Base-by-base conservation (phyloP, 768 basidiomycete species). In the Pluteus cervinus region DNA sequence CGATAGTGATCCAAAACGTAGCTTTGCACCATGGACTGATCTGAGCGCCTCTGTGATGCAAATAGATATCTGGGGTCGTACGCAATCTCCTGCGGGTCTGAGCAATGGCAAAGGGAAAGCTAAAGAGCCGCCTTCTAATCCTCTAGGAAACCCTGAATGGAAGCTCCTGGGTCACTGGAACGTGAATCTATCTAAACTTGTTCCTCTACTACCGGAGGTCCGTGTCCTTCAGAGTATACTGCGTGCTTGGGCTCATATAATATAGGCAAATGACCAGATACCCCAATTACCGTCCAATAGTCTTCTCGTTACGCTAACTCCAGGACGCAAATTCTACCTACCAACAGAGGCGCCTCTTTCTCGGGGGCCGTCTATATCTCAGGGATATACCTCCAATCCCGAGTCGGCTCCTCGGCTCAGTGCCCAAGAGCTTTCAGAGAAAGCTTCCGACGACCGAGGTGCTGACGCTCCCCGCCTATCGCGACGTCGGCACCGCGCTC, bases 371-470 rank as follows among this genome's bases (percentile, higher is more conserved):
- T 73, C 81, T n/a, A 80, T 79, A 8, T 61, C 73, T 29, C 51
- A 52, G 18, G 83, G 79, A 7, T 86, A 85, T 50, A 69, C 70
- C 20, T 86, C 86, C 2, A 85, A 87, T 49, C 82, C 83, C 23
- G 86, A 87, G 60, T 61, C 60, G 15, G 71, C n/a, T n/a, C n/a
- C n/a, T n/a, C n/a, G n/a, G n/a, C n/a, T n/a, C n/a, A n/a, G n/a
- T n/a, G n/a, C n/a, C n/a, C n/a, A n/a, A n/a, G n/a, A n/a, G n/a
- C n/a, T n/a, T n/a, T n/a, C n/a, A n/a, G n/a, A n/a, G n/a, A n/a
- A n/a, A n/a, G n/a, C n/a, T n/a, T n/a, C n/a, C n/a, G n/a, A n/a
- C n/a, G n/a, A n/a, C n/a, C n/a, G n/a, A n/a, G n/a, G n/a, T n/a
- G n/a, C n/a, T 8, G 35, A 47, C 18, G 43, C 55, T 0, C 40